These are phyloP conservation scores for Pythium periplocum DNA, from an alignment of 352 stramenopile genomes.

Conservation along the genomic window DNA sequence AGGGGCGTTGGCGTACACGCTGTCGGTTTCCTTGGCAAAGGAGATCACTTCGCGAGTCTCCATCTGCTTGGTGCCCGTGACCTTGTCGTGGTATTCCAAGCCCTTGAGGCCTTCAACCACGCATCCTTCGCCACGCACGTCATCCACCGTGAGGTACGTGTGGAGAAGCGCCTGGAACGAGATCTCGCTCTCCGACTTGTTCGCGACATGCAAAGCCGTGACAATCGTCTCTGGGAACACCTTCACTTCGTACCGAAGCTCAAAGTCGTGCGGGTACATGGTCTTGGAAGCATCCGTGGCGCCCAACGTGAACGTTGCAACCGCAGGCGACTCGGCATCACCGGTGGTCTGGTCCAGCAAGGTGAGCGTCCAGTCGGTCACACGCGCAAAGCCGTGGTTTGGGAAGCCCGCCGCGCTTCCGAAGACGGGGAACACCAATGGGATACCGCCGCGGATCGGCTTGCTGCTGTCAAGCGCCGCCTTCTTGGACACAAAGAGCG, in stretches of 20 bases:
- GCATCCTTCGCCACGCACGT: conserved; percentile 52
- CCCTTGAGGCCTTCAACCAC: conserved; percentile 85
- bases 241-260: conserved; percentile 83
- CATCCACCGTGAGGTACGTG: conserved; percentile 90
- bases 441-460: conserved; percentile 94
- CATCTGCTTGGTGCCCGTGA: conserved; percentile 55
- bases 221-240: conserved; percentile 76
- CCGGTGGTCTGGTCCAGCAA: conserved; percentile 36
- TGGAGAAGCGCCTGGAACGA: conserved; percentile 93
- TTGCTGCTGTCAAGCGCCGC: conserved; percentile 90
- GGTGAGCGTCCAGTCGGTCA: conserved; percentile 53
- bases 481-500: conserved; percentile 91
- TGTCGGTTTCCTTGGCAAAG: conserved; percentile 83
- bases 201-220: conserved; percentile 88
- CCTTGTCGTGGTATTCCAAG: conserved; percentile 87
- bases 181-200: conserved; percentile 82
- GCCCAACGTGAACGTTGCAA: conserved; percentile 61
- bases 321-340: conserved; percentile 34
- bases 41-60: conserved; percentile 54
- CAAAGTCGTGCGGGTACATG: conserved; percentile 77
- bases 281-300: conserved; percentile 33
- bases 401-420: conserved; percentile 80
- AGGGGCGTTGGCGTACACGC: conserved; percentile 79
- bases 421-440: conserved; percentile 96
- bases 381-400: conserved; percentile 93